Evolutionary conservation across 176 grass and related monocot genomes (phyloP).

Genomic region (Tuctoria greenei): DNA sequence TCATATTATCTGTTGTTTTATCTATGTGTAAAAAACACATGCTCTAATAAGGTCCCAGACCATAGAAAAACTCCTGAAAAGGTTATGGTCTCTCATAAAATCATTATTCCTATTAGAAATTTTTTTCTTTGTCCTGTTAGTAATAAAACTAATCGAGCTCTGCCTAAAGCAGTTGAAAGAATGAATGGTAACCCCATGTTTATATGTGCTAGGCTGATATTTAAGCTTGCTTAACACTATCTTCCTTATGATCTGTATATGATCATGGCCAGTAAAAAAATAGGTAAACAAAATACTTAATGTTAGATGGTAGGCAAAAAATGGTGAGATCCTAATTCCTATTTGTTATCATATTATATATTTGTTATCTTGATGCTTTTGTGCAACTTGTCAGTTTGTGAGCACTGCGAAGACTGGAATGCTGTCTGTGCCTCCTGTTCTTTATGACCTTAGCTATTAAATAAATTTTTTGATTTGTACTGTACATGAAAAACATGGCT

Average conservation of each 20-base stretch:
- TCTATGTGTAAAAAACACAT: neutral
- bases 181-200: neutral
- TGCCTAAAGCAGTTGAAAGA: neutral
- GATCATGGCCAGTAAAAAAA: neutral
- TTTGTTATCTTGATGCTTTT: neutral
- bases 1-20: neutral
- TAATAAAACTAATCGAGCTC: neutral
- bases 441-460: neutral
- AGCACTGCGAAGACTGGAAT: neutral
- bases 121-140: neutral
- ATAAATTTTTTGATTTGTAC: neutral
- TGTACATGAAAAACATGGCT: neutral
- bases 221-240: neutral
- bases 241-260: too few relatives aligned
- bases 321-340: neutral
- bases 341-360: neutral
- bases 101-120: neutral
- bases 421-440: neutral
- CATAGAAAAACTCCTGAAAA: neutral
- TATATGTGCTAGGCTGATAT: neutral
- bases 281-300: neutral
- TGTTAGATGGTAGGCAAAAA: neutral
- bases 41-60: neutral
- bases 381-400: neutral
- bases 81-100: neutral